These are phyloP conservation scores for Dioscorea cayenensis DNA, from an alignment of 116 monocot genomes.

Conservation along the genomic window DNA sequence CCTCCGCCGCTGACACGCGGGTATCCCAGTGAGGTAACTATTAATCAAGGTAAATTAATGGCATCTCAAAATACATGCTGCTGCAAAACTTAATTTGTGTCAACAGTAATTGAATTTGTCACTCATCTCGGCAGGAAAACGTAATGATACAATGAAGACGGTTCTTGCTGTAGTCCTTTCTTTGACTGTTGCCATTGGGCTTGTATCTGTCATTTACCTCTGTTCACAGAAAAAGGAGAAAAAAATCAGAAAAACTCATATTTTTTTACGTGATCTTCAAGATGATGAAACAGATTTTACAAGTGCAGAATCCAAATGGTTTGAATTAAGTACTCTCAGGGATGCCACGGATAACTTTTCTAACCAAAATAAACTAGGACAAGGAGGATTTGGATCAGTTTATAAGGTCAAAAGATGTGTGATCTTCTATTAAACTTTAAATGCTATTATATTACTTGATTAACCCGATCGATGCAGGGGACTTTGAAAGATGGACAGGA, in stretches of 20 bases:
- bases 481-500: constrained; percentile 11
- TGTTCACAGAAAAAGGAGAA: background rate
- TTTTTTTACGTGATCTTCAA: background rate
- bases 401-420: constrained; percentile 23
- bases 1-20: background rate
- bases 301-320: background rate
- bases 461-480: constrained; percentile 12
- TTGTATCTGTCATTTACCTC: too few species aligned
- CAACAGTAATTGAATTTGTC: background rate
- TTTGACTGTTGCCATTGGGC: too few species aligned
- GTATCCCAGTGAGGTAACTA: too few species aligned
- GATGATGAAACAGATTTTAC: background rate
- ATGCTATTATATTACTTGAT: background rate
- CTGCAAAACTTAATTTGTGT: background rate
- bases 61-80: background rate
- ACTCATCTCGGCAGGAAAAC: background rate
- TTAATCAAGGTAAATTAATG: background rate
- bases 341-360: constrained; percentile 28
- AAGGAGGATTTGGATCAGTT: constrained; percentile 40
- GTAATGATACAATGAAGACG: too few species aligned
- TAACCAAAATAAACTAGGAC: constrained; percentile 23
- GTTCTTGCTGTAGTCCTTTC: too few species aligned
- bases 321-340: constrained; percentile 9
- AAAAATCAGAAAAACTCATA: background rate
- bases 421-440: background rate